A percentile compares a stretch with the other conserved stretches of the same genome.
Conservation (phyloP, 768 basidiomycete genomes). For the Rhizopogon vinicolor region DNA sequence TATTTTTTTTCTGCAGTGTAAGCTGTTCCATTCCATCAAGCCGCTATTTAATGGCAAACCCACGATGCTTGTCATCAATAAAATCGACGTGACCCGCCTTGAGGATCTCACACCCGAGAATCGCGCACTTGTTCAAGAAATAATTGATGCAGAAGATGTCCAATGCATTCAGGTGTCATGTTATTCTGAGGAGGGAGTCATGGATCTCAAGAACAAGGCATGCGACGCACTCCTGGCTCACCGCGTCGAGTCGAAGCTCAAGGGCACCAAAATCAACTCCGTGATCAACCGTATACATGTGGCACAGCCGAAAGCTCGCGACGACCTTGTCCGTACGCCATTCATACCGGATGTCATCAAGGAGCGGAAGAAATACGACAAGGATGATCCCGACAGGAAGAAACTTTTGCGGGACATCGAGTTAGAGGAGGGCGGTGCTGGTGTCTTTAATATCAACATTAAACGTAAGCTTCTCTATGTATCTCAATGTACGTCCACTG, state of each 20-base stretch:
- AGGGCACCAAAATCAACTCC: conserved; percentile 88
- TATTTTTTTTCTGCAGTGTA: conserved; percentile 54
- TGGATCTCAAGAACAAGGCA: conserved; percentile 92
- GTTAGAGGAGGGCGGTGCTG: conserved; percentile 81
- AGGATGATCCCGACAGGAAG: conserved; percentile 74
- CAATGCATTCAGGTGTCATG: conserved; percentile 84
- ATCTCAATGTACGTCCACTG: not conserved
- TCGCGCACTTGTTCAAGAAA: conserved; percentile 80
- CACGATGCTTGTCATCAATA: conserved; percentile 93
- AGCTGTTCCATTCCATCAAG: conserved; percentile 99
- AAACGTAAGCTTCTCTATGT: conserved; percentile 52
- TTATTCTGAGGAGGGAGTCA: conserved; percentile 96
- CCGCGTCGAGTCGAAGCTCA: conserved; percentile 91
- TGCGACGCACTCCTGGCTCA: conserved; percentile 95
- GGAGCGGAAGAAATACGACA: conserved; percentile 78
- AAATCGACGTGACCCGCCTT: conserved; percentile 89
- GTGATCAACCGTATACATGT: conserved; percentile 96
- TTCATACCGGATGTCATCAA: conserved; percentile 87
- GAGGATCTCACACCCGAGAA: conserved; percentile 78
- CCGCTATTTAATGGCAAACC: conserved; percentile 95
- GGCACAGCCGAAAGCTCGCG: conserved; percentile 83
- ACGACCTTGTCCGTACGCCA: conserved; percentile 82
- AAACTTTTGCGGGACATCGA: conserved; percentile 79
- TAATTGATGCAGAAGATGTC: conserved; percentile 71
- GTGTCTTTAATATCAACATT: conserved; percentile 87